phyloP scores from a whole-genome alignment of 805 yeast genomes.

The Kazachstania psychrophila region DNA sequence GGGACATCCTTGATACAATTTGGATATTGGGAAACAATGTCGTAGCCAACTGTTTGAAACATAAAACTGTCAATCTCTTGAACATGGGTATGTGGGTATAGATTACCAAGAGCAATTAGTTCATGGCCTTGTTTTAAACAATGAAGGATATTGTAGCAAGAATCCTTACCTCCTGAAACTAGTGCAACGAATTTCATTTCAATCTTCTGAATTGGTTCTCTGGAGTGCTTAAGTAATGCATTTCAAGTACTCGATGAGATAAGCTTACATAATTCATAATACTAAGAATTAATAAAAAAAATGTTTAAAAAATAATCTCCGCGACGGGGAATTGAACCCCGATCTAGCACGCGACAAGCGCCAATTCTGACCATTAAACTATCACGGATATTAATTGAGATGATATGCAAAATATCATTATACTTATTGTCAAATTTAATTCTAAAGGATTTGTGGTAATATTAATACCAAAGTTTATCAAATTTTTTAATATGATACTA shows the following conservation, averaged over 20 bases:
- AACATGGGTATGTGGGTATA: conserved; percentile 49
- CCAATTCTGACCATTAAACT: conserved; percentile 22
- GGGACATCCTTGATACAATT: conserved; percentile 67
- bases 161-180: conserved; percentile 93
- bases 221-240: too few species aligned
- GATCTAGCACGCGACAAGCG: conserved; percentile 25
- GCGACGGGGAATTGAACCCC: conserved; percentile 26
- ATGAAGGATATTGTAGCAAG: conserved; percentile 81
- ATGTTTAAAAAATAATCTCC: conserved; percentile 12
- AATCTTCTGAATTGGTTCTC: not conserved
- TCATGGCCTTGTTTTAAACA: conserved; percentile 83
- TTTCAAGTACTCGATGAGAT: too few species aligned
- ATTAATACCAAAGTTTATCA: too few species aligned
- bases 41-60: conserved; percentile 97
- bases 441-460: too few species aligned
- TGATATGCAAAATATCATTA: too few species aligned
- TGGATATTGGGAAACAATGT: conserved; percentile 53
- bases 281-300: not conserved
- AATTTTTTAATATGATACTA: too few species aligned
- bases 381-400: conserved; percentile 11
- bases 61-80: conserved; percentile 88
- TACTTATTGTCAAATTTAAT: too few species aligned
- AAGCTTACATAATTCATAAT: too few species aligned
- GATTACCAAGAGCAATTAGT: conserved; percentile 73
- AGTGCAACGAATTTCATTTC: conserved; percentile 85